A percentile compares a stretch with the other conserved stretches of the same genome.
These are phyloP conservation scores for Diaporthe citri DNA, from an alignment of 2,329 filamentous ascomycete species.

Conservation along the genomic window DNA sequence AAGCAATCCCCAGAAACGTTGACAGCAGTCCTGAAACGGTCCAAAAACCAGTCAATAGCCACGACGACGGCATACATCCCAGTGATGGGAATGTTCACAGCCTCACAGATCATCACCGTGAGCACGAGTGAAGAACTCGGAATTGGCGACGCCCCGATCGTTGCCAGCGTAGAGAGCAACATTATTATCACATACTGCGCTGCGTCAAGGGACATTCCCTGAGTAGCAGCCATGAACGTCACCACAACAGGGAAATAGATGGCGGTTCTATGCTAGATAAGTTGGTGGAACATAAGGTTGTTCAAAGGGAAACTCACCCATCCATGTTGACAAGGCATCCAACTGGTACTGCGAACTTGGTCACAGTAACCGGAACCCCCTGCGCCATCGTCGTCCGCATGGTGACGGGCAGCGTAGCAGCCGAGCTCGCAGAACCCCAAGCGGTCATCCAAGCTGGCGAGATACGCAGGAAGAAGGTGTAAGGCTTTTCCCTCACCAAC, in stretches of 20 bases:
- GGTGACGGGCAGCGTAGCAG: constrained; percentile 64
- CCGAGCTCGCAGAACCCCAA: constrained; percentile 66
- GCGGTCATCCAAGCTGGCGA: constrained; percentile 66
- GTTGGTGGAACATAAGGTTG: constrained; percentile 32
- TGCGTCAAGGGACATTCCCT: constrained; percentile 57
- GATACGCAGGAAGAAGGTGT: constrained; percentile 60
- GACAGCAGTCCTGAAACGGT: constrained; percentile 64
- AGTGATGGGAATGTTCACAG: constrained; percentile 58
- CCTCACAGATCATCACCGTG: constrained; percentile 62
- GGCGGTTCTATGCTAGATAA: constrained; percentile 54
- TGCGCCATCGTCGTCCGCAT: constrained; percentile 55
- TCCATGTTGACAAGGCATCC: constrained; percentile 66
- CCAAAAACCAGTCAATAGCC: constrained; percentile 68
- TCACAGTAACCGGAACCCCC: constrained; percentile 57
- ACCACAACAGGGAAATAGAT: constrained; percentile 68
- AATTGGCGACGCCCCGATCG: constrained; percentile 67
- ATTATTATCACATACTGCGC: constrained; percentile 63
- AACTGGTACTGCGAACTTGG: constrained; percentile 61
- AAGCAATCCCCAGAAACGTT: constrained; percentile 66
- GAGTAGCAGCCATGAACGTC: constrained; percentile 64
- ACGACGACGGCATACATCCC: constrained; percentile 66
- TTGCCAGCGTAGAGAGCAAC: constrained; percentile 62
- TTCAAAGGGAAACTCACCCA: constrained; percentile 47
- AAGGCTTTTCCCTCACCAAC: constrained; percentile 60
- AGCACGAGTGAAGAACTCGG: constrained; percentile 65